Conservation (phyloP, 257 asterid genomes). For the Mentha longifolia region DNA sequence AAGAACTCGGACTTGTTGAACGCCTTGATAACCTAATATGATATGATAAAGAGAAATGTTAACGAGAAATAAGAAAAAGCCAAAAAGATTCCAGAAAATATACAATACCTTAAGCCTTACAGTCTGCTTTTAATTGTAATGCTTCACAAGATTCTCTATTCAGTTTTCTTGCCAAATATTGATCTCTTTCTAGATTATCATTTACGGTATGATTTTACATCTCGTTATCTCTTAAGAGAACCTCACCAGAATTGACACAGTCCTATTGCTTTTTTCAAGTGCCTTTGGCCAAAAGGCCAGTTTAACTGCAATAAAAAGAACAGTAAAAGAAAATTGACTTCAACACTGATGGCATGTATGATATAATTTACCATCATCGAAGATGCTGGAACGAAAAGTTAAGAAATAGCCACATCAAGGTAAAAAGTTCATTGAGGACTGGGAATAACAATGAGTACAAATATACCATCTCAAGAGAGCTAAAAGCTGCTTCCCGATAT, state of each 20-base stretch:
- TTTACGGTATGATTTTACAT: constrained; percentile 9
- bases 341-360: constrained; percentile 12
- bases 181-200: constrained; percentile 1
- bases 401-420: constrained; percentile 11
- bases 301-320: constrained; percentile 18
- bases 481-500: constrained; percentile 92
- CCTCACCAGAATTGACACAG: background rate
- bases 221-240: background rate
- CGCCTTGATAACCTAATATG: constrained; percentile 71
- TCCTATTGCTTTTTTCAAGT: background rate
- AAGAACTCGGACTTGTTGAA: constrained; percentile 76
- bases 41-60: constrained; percentile 31
- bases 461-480: constrained; percentile 87
- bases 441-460: constrained; percentile 20
- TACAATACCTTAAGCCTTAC: constrained; percentile 9
- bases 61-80: constrained; percentile 26
- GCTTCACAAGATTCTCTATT: constrained; percentile 2
- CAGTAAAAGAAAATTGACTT: background rate
- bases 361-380: background rate
- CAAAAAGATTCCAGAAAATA: constrained; percentile 17
- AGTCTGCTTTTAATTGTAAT: constrained; percentile 10
- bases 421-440: constrained; percentile 17
- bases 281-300: constrained; percentile 15
- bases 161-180: background rate
- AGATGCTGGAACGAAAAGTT: constrained; percentile 24